Evolutionary conservation across 495 filamentous ascomycete genomes (phyloP).

Genomic region (Podospora pseudoanserina): DNA sequence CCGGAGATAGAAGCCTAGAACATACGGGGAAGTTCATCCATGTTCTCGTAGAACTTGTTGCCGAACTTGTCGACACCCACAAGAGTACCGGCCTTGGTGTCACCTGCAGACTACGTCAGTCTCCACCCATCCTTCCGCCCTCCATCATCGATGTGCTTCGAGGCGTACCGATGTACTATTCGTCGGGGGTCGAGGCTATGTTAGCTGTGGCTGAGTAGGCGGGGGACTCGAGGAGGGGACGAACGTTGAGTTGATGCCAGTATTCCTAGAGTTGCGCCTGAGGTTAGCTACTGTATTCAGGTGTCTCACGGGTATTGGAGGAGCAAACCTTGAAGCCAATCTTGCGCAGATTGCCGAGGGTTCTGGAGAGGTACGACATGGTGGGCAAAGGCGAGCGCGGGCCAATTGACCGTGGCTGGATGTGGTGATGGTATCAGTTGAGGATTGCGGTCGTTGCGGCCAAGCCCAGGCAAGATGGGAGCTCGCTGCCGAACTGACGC

Average conservation of each 20-base stretch:
- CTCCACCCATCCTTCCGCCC: not conserved
- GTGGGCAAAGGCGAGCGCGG: constrained; percentile 37
- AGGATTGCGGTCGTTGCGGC: constrained; percentile 14
- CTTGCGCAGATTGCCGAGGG: constrained; percentile 77
- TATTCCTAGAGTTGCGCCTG: constrained; percentile 59
- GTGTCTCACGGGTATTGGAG: not conserved
- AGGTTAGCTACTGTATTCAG: constrained; percentile 20
- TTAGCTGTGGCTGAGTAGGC: constrained; percentile 23
- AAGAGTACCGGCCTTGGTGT: constrained; percentile 90
- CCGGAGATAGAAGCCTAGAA: constrained; percentile 8
- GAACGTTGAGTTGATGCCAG: constrained; percentile 89
- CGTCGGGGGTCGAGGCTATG: constrained; percentile 15
- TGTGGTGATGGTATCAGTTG: constrained; percentile 18
- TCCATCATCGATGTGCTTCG: not conserved
- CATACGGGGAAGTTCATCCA: constrained; percentile 90
- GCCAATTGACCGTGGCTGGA: constrained; percentile 27
- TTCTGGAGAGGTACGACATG: constrained; percentile 92
- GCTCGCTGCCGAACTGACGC: constrained; percentile 19
- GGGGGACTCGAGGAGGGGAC: constrained; percentile 28
- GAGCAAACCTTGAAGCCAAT: constrained; percentile 74
- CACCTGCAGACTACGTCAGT: constrained; percentile 60
- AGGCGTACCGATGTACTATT: constrained; percentile 63
- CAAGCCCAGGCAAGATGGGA: not conserved
- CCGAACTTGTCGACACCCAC: constrained; percentile 85
- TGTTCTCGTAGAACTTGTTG: constrained; percentile 97